Base-by-base conservation (phyloP, 164 flowering plant species). In the Litsea cubeba region DNA sequence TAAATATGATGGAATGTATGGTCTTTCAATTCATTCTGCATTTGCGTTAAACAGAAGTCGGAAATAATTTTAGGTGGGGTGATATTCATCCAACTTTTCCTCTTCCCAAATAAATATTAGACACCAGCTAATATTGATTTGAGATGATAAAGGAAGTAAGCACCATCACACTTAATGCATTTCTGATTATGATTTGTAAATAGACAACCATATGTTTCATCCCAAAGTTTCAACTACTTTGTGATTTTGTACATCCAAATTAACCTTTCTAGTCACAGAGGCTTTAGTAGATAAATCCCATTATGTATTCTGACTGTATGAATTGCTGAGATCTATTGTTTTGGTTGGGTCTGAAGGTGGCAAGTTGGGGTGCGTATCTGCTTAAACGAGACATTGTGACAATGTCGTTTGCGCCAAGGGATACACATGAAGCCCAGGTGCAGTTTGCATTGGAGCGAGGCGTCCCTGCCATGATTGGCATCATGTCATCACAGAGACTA, bases 391-490 rank as follows among this genome's bases (percentile, higher is more conserved):
- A 93, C 76, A 86, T 93, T 25, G 11, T 89, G 46, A 83, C 97
- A 8, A 95, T 93, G 99, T 95, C 99, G 20, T 91, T 95, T 83
- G 99, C 98, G 20, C 99, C 98, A 65, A 88, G 98, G 70, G 99
- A 95, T 75, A 92, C 98, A 64, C 99, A 93, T 68, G 99, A 93
- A 84, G 99, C 99, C 35, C 99, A 95, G 77, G 98, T 95, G n/a
- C 93, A 92, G 79, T 95, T 95, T 79, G 99, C 99, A 28, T 67
- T 95, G 72, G 98, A 95, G 79, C 84, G 99, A 17, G 98, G 99
- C 67, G 98, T 95, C 80, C 99, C 99, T 60, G 99, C 99, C 17
- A 93, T 95, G 92, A 90, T 95, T 57, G 97, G 96, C 2, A 76
- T 95, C 67, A 83, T 95, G 92, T 88, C 89, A 67, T 83, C 98